Conservation (phyloP, 1,139 yeast species). For the Yamadazyma trypodendri region DNA sequence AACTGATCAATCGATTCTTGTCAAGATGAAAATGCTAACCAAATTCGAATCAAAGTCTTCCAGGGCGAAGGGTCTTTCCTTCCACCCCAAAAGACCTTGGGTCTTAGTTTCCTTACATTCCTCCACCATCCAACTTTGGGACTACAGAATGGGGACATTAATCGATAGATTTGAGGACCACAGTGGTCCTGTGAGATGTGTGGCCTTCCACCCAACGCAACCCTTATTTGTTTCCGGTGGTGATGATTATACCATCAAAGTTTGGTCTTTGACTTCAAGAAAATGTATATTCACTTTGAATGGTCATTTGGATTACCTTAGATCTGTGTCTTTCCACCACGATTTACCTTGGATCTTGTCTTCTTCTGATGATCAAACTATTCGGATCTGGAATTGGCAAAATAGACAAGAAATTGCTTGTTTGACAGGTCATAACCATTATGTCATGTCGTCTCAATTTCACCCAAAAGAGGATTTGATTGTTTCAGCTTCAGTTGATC, state of each 20-base stretch:
- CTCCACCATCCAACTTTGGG: slow-evolving; percentile 97
- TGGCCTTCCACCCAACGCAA: slow-evolving; percentile 96
- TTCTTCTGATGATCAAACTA: slow-evolving; percentile 97
- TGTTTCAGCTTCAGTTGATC: slow-evolving; percentile 95
- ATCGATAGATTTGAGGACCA: slow-evolving; percentile 97
- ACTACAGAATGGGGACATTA: slow-evolving; percentile 97
- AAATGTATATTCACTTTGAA: slow-evolving; percentile 87
- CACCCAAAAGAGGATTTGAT: slow-evolving; percentile 94
- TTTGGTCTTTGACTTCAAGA: slow-evolving; percentile 92
- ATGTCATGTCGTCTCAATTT: slow-evolving; percentile 97
- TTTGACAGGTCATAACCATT: slow-evolving; percentile 96
- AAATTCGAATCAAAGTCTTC: slow-evolving; percentile 98
- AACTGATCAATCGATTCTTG: not conserved
- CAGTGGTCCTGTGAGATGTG: slow-evolving; percentile 95
- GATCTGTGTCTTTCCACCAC: slow-evolving; percentile 93
- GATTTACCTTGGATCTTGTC: slow-evolving; percentile 98
- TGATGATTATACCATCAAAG: slow-evolving; percentile 92
- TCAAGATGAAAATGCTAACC: slow-evolving; percentile 86
- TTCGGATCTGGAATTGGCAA: slow-evolving; percentile 99
- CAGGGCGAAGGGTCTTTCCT: slow-evolving; percentile 97
- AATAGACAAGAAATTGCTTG: slow-evolving; percentile 97
- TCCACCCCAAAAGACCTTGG: slow-evolving; percentile 98
- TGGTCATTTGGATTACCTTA: slow-evolving; percentile 93
- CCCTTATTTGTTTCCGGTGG: slow-evolving; percentile 97
- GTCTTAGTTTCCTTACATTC: slow-evolving; percentile 91